Evolutionary conservation across 2,329 filamentous ascomycete genomes (phyloP).

Genomic region (Aspergillus brasiliensis): DNA sequence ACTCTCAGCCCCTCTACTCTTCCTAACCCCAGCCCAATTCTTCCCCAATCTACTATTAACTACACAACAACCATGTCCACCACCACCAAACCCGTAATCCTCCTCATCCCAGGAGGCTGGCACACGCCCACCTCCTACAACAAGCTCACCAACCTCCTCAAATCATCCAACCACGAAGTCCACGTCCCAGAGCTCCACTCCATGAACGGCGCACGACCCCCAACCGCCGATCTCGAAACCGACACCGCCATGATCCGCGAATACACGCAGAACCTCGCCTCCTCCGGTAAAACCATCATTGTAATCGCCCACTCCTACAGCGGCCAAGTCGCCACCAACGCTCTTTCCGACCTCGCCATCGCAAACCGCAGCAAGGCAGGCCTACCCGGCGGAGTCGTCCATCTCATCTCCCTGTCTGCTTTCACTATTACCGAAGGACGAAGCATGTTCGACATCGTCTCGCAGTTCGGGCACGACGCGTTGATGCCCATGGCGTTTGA

Average conservation of each 20-base stretch:
- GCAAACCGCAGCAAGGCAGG: neutral
- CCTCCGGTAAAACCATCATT: slow-evolving; percentile 3
- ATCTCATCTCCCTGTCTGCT: neutral
- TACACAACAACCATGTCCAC: neutral
- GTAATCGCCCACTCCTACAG: slow-evolving; percentile 17
- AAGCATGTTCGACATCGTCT: slow-evolving; percentile 8
- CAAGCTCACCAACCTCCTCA: neutral
- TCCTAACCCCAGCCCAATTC: no score
- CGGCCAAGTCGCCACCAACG: slow-evolving; percentile 14
- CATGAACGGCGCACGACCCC: slow-evolving; percentile 12
- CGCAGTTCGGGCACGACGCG: neutral
- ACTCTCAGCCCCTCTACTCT: no score
- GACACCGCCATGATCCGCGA: slow-evolving; percentile 1
- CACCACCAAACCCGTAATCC: slow-evolving; percentile 3
- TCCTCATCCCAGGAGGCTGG: slow-evolving; percentile 11
- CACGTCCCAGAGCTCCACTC: slow-evolving; percentile 4
- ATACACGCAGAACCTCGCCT: slow-evolving; percentile 2
- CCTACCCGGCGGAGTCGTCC: neutral
- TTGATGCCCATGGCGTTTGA: slow-evolving; percentile 10
- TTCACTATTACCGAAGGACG: slow-evolving; percentile 4
- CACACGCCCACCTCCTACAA: slow-evolving; percentile 8
- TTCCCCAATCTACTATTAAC: no score
- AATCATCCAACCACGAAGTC: slow-evolving; percentile 4
- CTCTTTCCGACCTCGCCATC: neutral
- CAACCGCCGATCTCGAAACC: slow-evolving; percentile 9